Evolutionary conservation across 129 eudicot genomes (phyloP), one percentile per base, ranked within the genome.

Genomic region (Lactuca saligna): DNA sequence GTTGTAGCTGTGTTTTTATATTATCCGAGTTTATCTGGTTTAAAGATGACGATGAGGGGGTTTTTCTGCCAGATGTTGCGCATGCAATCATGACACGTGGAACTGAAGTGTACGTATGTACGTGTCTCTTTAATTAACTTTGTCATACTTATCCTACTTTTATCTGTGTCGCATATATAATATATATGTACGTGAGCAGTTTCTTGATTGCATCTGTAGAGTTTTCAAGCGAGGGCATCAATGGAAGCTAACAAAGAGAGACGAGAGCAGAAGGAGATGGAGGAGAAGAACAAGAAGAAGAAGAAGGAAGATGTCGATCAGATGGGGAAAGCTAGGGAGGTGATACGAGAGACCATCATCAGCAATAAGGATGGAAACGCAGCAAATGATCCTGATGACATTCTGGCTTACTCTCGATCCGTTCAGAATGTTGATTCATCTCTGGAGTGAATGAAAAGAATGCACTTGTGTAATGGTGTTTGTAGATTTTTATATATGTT

Each of bases 361-460:
- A 0, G n/a, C 16, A 11, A 10, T 6, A 32, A 46, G 8, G 15
- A 6, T 63, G 7, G 20, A 61, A 29, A 14, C n/a, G 8, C 42
- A 44, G 64, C 57, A 39, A 64, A 54, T 37, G 55, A 51, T 35
- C 54, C 63, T 0, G 64, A 73, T 63, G 78, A 73, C 42, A 73
- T 63, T 20, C 70, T 73, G 64, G 78, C 63, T 25, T 73, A 32
- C 20, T 54, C 62, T 16, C 64, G 78, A 57, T 54, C 71, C 13
- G 71, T 73, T 73, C 56, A 73, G 12, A 63, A 73, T 5, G 35
- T 63, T 7, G 78, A 73, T 63, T 73, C 78, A 14, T 73, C 78
- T 25, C 65, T 73, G 8, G 49, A 73, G 65, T 72, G 55, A 39
- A 12, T 5, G 39, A 8, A 13, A 8, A 13, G 15, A 46, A 5